Conservation (phyloP, 176 grass and related monocot species). For the Oropetium thomaeum region DNA sequence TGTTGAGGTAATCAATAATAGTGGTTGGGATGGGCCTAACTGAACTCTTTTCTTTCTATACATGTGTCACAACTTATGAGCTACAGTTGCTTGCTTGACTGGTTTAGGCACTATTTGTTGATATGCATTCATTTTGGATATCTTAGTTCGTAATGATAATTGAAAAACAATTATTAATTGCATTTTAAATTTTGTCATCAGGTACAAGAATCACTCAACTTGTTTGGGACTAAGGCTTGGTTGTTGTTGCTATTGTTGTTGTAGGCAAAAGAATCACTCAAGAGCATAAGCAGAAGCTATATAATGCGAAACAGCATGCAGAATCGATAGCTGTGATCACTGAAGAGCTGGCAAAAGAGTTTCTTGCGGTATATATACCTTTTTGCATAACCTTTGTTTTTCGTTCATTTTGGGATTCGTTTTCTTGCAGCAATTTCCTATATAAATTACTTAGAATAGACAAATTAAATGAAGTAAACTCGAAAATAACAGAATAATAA, state of each 20-base stretch:
- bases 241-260: too few relatives aligned
- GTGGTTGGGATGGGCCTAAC: background rate
- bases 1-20: background rate
- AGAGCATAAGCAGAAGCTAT: conserved; percentile 41
- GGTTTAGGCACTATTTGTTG: background rate
- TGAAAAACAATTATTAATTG: background rate
- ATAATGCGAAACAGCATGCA: conserved; percentile 58
- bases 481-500: background rate
- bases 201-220: conserved; percentile 67
- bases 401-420: background rate
- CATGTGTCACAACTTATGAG: background rate
- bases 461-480: background rate
- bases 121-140: background rate
- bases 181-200: conserved; percentile 23
- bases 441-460: background rate
- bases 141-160: background rate
- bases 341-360: conserved; percentile 52
- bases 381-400: background rate
- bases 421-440: background rate
- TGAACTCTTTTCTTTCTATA: conserved; percentile 6
- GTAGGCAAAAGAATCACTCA: conserved; percentile 66
- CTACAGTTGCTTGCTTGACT: background rate
- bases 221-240: too few relatives aligned
- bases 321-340: conserved; percentile 79
- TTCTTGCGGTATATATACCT: conserved; percentile 61